A percentile compares a stretch with the other conserved stretches of the same genome.
Evolutionary conservation across 345 rosid genomes (phyloP).

Genomic region (Citrus hindsii): DNA sequence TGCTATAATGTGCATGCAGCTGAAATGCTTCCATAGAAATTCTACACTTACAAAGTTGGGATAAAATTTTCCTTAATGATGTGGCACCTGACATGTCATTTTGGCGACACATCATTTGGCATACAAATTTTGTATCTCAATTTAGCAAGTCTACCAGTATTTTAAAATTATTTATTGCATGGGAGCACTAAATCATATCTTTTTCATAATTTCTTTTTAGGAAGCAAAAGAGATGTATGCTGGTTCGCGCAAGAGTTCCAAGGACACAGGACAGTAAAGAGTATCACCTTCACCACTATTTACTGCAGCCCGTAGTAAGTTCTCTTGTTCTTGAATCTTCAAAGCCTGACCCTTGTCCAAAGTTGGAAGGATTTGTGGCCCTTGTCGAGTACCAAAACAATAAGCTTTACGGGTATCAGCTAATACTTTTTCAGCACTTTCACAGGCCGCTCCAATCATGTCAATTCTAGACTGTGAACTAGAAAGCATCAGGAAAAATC

Average conservation of each 20-base stretch:
- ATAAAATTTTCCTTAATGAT: too few relatives aligned
- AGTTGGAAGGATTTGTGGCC: conserved; percentile 75
- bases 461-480: conserved; percentile 68
- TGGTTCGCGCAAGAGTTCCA: background rate
- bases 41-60: too few relatives aligned
- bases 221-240: background rate
- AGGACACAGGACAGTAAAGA: background rate
- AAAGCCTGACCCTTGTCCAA: conserved; percentile 83
- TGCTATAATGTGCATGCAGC: background rate
- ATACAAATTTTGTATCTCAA: background rate
- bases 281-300: conserved; percentile 68
- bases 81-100: background rate
- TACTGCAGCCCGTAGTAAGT: conserved; percentile 68
- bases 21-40: background rate
- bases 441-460: conserved; percentile 91
- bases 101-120: background rate
- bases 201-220: background rate
- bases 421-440: conserved; percentile 80
- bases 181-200: background rate
- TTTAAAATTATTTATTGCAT: background rate
- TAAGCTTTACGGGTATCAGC: conserved; percentile 90
- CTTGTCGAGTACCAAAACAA: conserved; percentile 76
- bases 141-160: background rate
- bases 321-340: conserved; percentile 89
- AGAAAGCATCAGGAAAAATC: conserved; percentile 12